Conservation (phyloP, 2,329 filamentous ascomycete genomes). For the Aspergillus persii region DNA sequence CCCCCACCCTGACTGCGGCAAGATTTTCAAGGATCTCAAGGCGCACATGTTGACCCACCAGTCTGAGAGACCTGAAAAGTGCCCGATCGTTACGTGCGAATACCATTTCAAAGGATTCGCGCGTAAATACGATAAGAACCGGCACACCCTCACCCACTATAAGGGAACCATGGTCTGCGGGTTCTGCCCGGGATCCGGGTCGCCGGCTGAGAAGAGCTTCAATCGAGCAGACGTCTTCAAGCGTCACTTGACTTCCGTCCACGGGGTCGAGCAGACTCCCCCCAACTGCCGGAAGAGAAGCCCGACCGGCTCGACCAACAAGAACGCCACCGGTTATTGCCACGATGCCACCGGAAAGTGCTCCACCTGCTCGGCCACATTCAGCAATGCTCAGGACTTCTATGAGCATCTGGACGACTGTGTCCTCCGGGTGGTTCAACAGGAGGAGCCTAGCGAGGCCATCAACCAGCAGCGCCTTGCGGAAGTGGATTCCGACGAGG, state of each 20-base stretch:
- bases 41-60: constrained; percentile 95
- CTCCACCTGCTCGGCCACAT: constrained; percentile 84
- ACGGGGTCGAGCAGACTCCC: constrained; percentile 88
- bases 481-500: constrained; percentile 59
- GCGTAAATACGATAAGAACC: constrained; percentile 93
- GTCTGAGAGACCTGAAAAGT: constrained; percentile 87
- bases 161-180: constrained; percentile 97
- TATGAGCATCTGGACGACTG: constrained; percentile 88
- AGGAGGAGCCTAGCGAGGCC: constrained; percentile 56
- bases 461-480: constrained; percentile 56
- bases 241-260: constrained; percentile 83
- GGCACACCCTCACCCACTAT: constrained; percentile 91
- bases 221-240: constrained; percentile 97
- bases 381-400: constrained; percentile 87
- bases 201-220: constrained; percentile 88
- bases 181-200: constrained; percentile 87
- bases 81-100: constrained; percentile 86
- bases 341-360: constrained; percentile 81
- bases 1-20: constrained; percentile 79
- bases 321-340: constrained; percentile 69
- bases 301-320: constrained; percentile 44
- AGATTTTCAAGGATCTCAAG: constrained; percentile 85
- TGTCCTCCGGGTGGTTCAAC: constrained; percentile 62
- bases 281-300: constrained; percentile 85
- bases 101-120: constrained; percentile 92